A percentile compares a stretch with the other conserved stretches of the same genome.
These are phyloP conservation scores for Chrysanthemum lavandulifolium DNA, from an alignment of 129 eudicot species.

Conservation along the genomic window DNA sequence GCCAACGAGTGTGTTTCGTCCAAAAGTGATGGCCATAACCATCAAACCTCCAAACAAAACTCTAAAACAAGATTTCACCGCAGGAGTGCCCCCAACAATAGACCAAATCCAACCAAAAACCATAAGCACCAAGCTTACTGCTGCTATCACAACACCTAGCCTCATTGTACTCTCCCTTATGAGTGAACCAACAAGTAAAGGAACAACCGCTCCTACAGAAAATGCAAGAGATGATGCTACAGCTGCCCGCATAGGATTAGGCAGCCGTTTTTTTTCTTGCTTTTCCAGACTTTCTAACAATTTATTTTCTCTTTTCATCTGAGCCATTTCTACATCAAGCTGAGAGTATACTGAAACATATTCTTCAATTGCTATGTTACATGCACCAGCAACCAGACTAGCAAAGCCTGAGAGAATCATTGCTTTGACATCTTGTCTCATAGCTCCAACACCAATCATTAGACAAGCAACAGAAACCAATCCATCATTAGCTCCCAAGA, in stretches of 20 bases:
- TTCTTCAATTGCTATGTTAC: slow-evolving; percentile 41
- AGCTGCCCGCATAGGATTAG: slow-evolving; percentile 55
- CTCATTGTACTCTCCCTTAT: slow-evolving; percentile 38
- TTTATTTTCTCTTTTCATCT: slow-evolving; percentile 30
- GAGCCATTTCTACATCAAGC: slow-evolving; percentile 34
- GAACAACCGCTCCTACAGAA: slow-evolving; percentile 52
- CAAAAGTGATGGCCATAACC: slow-evolving; percentile 60
- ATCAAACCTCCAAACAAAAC: slow-evolving; percentile 63
- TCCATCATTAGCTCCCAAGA: slow-evolving; percentile 37
- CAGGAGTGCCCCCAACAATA: slow-evolving; percentile 44
- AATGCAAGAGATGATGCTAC: slow-evolving; percentile 57
- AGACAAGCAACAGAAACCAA: slow-evolving; percentile 30
- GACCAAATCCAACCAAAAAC: slow-evolving; percentile 58
- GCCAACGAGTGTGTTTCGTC: slow-evolving; percentile 49
- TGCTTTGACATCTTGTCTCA: slow-evolving; percentile 20
- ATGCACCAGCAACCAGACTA: slow-evolving; percentile 37
- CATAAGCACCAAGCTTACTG: slow-evolving; percentile 35
- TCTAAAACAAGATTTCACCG: slow-evolving; percentile 37
- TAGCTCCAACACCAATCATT: slow-evolving; percentile 34
- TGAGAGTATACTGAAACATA: slow-evolving; percentile 37
- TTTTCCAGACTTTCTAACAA: not conserved
- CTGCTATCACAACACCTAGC: slow-evolving; percentile 40
- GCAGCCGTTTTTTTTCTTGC: slow-evolving; percentile 26
- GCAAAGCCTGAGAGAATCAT: slow-evolving; percentile 37
- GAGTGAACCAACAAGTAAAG: slow-evolving; percentile 51